A percentile compares a stretch with the other conserved stretches of the same genome.
Evolutionary conservation across 805 yeast species (phyloP).

Genomic region (Suhomyces xylopsoci): DNA sequence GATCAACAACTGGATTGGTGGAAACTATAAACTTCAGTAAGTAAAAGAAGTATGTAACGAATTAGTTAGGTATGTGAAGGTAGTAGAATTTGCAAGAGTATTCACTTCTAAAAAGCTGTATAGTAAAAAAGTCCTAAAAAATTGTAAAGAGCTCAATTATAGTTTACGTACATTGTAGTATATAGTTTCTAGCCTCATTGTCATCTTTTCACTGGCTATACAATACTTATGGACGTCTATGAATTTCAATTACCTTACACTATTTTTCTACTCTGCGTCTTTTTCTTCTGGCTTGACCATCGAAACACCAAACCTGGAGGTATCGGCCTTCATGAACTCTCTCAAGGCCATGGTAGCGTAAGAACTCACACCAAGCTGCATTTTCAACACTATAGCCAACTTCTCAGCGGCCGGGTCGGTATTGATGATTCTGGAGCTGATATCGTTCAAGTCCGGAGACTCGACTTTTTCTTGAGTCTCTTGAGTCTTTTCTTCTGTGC

Average conservation of each 20-base stretch:
- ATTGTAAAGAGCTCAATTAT: no score
- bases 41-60: no score
- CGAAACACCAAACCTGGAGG: constrained; percentile 38
- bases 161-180: no score
- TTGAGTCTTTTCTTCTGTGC: constrained; percentile 5
- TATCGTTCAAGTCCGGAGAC: neutral
- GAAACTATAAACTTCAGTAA: constrained; percentile 43
- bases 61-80: no score
- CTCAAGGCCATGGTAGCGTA: constrained; percentile 98
- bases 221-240: no score
- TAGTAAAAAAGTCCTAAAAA: no score
- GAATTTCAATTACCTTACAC: neutral
- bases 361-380: constrained; percentile 80
- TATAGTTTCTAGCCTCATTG: no score
- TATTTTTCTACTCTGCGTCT: neutral
- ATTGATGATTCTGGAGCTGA: constrained; percentile 1
- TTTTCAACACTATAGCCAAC: constrained; percentile 68
- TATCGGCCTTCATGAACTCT: constrained; percentile 80
- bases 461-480: neutral
- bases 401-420: constrained; percentile 24
- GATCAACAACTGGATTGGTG: constrained; percentile 82
- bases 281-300: constrained; percentile 7
- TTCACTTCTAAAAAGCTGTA: no score
- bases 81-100: no score
- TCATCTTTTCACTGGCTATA: no score